A percentile compares a stretch with the other conserved stretches of the same genome.
These are phyloP conservation scores for Malassezia yamatoensis DNA, from an alignment of 1,284 basidiomycete genomes.

Conservation along the genomic window DNA sequence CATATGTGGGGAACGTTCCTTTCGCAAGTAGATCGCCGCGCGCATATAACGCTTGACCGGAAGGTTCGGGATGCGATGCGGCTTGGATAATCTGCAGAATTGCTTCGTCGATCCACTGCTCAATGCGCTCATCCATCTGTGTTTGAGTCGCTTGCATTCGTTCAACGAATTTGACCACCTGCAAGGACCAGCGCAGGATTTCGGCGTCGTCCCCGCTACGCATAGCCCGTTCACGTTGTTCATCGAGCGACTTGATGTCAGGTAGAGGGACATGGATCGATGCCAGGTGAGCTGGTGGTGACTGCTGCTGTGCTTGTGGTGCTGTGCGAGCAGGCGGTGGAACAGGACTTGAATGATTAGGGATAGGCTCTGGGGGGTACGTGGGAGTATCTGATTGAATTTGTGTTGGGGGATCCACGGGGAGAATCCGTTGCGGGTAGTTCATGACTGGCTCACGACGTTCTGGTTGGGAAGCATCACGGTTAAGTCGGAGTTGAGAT, in stretches of 20 bases:
- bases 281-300: conserved; percentile 7
- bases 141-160: conserved; percentile 28
- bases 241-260: conserved; percentile 28
- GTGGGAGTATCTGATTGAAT: too few relatives aligned
- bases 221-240: conserved; percentile 24
- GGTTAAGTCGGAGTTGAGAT: too few relatives aligned
- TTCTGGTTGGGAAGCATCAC: too few relatives aligned
- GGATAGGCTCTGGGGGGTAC: too few relatives aligned
- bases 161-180: conserved; percentile 69
- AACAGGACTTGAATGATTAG: too few relatives aligned
- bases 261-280: conserved; percentile 31
- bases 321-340: too few relatives aligned
- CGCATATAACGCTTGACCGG: conserved; percentile 65
- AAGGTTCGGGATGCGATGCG: conserved; percentile 47
- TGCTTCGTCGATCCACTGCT: conserved; percentile 59
- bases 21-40: conserved; percentile 62
- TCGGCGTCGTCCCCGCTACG: conserved; percentile 53
- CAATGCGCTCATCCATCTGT: conserved; percentile 58
- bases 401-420: neutral
- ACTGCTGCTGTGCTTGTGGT: too few relatives aligned
- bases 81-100: conserved; percentile 28
- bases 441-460: too few relatives aligned
- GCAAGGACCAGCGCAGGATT: conserved; percentile 64
- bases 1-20: conserved; percentile 53
- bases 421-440: neutral